A percentile compares a stretch with the other conserved stretches of the same genome.
Evolutionary conservation across 306 rosid species (phyloP).

Genomic region (Quercus wislizeni): DNA sequence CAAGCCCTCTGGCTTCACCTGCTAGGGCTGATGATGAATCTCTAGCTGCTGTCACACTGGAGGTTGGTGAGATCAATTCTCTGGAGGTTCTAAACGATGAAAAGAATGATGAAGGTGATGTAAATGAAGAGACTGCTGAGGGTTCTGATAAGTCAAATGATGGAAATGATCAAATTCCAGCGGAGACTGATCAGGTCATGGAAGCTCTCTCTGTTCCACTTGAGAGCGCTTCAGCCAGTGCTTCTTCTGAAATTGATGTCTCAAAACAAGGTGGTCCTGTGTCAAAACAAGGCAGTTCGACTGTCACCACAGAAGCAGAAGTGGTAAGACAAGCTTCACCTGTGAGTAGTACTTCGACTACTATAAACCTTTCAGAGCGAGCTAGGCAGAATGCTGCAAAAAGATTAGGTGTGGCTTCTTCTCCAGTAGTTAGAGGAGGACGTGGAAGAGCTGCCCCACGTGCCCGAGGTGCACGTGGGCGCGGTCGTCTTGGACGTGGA

Average conservation of each 20-base stretch:
- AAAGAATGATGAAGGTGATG: slow-evolving; percentile 63
- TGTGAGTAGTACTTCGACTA: slow-evolving; percentile 35
- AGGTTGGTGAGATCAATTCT: slow-evolving; percentile 58
- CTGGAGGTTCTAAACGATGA: slow-evolving; percentile 62
- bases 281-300: slow-evolving; percentile 26
- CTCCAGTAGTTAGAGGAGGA: slow-evolving; percentile 47
- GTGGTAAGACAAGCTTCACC: slow-evolving; percentile 58
- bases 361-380: slow-evolving; percentile 60
- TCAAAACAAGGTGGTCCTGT: slow-evolving; percentile 39
- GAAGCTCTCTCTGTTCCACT: slow-evolving; percentile 35
- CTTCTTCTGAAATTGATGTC: slow-evolving; percentile 35
- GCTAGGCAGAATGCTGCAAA: slow-evolving; percentile 63
- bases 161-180: slow-evolving; percentile 40
- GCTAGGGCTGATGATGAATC: slow-evolving; percentile 61
- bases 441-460: slow-evolving; percentile 63
- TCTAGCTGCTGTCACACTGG: slow-evolving; percentile 27
- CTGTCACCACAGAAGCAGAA: slow-evolving; percentile 37
- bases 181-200: slow-evolving; percentile 54
- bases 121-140: slow-evolving; percentile 68
- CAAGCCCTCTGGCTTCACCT: slow-evolving; percentile 65
- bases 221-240: slow-evolving; percentile 36
- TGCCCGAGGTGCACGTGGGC: slow-evolving; percentile 43
- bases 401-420: slow-evolving; percentile 58
- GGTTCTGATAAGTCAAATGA: slow-evolving; percentile 66
- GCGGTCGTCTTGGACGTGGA: slow-evolving; percentile 59